Evolutionary conservation across 805 yeast genomes (phyloP).

Genomic region (Metschnikowia anglica): DNA sequence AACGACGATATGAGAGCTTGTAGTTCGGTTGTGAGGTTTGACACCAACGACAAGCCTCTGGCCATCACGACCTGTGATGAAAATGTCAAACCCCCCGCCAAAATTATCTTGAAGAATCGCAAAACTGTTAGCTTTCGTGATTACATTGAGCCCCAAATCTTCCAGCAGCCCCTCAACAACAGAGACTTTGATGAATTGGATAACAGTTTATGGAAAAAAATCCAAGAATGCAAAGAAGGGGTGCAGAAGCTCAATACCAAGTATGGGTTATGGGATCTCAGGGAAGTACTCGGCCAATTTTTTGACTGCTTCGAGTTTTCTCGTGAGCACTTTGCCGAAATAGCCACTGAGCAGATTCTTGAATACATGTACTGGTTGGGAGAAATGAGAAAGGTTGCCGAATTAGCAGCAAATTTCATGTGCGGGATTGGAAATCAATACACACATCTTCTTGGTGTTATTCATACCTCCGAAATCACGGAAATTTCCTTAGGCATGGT

Average conservation of each 20-base stretch:
- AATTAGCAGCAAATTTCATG: background rate
- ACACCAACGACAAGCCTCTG: background rate
- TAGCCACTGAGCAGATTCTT: background rate
- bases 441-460: background rate
- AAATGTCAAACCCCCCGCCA: background rate
- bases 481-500: background rate
- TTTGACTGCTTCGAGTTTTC: slow-evolving; percentile 3
- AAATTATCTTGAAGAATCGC: background rate
- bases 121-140: background rate
- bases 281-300: background rate
- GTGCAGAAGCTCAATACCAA: background rate
- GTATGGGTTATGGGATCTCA: background rate
- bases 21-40: background rate
- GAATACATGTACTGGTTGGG: slow-evolving; percentile 1
- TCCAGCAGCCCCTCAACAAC: background rate
- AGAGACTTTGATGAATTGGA: background rate
- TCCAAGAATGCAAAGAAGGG: background rate
- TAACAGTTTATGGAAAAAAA: background rate
- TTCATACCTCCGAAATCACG: background rate
- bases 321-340: slow-evolving; percentile 1
- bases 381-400: background rate
- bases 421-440: slow-evolving; percentile 1
- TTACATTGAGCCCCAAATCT: background rate
- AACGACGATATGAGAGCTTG: background rate
- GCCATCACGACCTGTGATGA: background rate